A percentile compares a stretch with the other conserved stretches of the same genome.
phyloP scores from a whole-genome alignment of 1,284 basidiomycete species.

The Coniophora puteana region DNA sequence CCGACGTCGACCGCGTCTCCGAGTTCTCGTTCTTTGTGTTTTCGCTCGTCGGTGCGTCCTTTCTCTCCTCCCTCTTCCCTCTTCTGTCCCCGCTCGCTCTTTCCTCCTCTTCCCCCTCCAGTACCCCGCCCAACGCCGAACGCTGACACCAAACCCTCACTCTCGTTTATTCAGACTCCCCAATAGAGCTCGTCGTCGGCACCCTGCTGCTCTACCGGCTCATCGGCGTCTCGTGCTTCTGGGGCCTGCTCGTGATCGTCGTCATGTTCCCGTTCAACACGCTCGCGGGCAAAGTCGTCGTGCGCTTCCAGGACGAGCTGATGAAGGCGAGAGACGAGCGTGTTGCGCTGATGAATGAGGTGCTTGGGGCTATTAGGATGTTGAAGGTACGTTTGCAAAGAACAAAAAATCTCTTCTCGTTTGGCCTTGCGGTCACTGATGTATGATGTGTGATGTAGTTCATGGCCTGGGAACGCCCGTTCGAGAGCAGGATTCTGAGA shows the following conservation, averaged over 20 bases:
- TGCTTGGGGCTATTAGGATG: slow-evolving; percentile 83
- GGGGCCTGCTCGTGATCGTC: slow-evolving; percentile 80
- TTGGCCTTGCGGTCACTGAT: too few relatives aligned
- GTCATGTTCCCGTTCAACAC: slow-evolving; percentile 88
- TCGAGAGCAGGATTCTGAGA: slow-evolving; percentile 73
- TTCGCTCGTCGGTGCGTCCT: slow-evolving; percentile 49
- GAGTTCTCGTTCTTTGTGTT: slow-evolving; percentile 83
- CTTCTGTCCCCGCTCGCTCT: too few relatives aligned
- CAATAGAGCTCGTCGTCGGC: slow-evolving; percentile 82
- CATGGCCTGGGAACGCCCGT: slow-evolving; percentile 94
- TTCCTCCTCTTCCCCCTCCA: too few relatives aligned
- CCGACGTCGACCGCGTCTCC: slow-evolving; percentile 84
- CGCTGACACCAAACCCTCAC: slow-evolving; percentile 15
- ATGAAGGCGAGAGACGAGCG: slow-evolving; percentile 93
- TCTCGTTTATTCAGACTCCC: slow-evolving; percentile 57
- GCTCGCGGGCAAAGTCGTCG: slow-evolving; percentile 81
- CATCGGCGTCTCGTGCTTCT: slow-evolving; percentile 77
- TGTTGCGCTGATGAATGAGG: slow-evolving; percentile 90
- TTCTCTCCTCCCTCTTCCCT: slow-evolving; percentile 13
- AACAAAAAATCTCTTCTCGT: neutral
- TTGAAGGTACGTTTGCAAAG: slow-evolving; percentile 58
- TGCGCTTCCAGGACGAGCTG: slow-evolving; percentile 80
- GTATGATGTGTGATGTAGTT: slow-evolving; percentile 57
- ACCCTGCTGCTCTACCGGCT: slow-evolving; percentile 78
- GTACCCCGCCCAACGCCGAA: too few relatives aligned